Conservation (phyloP, 768 basidiomycete genomes). For the Cubamyces lactineus region DNA sequence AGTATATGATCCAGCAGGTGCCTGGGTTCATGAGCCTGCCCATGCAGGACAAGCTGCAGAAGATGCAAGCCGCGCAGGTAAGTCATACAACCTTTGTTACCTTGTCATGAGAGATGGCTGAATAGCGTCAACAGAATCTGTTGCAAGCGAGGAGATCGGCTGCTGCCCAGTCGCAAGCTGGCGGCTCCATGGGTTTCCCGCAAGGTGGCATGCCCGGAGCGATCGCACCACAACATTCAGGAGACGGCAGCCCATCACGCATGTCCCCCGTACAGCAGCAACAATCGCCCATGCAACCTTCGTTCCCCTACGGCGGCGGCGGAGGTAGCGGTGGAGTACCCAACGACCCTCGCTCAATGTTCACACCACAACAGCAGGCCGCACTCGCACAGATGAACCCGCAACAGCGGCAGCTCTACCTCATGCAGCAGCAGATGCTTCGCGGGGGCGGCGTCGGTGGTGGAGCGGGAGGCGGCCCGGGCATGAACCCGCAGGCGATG, state of each 20-base stretch:
- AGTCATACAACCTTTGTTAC: slow-evolving; percentile 21
- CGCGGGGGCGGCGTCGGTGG: slow-evolving; percentile 21
- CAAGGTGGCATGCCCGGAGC: slow-evolving; percentile 15
- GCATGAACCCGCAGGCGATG: slow-evolving; percentile 36
- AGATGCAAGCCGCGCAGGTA: slow-evolving; percentile 57
- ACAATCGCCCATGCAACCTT: slow-evolving; percentile 28
- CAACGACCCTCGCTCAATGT: slow-evolving; percentile 17
- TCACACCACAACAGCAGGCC: slow-evolving; percentile 33
- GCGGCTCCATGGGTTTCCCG: slow-evolving; percentile 16
- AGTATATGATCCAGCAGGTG: slow-evolving; percentile 52
- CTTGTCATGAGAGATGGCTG: too few relatives aligned
- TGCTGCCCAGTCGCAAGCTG: slow-evolving; percentile 22
- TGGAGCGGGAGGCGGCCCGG: slow-evolving; percentile 2
- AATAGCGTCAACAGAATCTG: slow-evolving; percentile 23
- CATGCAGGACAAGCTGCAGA: slow-evolving; percentile 60
- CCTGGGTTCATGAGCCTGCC: slow-evolving; percentile 60
- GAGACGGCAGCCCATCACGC: slow-evolving; percentile 30
- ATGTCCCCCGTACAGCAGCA: slow-evolving; percentile 30
- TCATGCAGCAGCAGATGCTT: slow-evolving; percentile 41
- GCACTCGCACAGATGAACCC: slow-evolving; percentile 29
- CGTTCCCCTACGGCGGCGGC: slow-evolving; percentile 17
- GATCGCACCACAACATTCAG: slow-evolving; percentile 22
- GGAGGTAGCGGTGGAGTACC: neutral
- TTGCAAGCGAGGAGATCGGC: slow-evolving; percentile 38
- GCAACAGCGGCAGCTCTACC: slow-evolving; percentile 51